phyloP scores from a whole-genome alignment of 371 early-diverging fungal species.

The Mortierella sp. region DNA sequence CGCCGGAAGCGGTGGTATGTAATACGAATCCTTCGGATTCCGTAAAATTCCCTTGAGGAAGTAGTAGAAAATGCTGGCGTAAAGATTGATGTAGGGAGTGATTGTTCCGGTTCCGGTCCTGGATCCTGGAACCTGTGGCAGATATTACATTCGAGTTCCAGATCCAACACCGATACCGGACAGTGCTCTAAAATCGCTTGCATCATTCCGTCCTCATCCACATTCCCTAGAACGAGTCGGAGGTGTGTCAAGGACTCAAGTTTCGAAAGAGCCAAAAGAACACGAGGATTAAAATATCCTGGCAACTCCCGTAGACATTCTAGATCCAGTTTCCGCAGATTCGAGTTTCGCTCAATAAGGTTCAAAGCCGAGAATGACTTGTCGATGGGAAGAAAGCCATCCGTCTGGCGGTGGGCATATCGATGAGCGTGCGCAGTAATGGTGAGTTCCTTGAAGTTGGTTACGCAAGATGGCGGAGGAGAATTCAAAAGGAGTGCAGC shows the following conservation, averaged over 20 bases:
- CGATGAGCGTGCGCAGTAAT: neutral
- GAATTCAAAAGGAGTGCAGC: neutral
- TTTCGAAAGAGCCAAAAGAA: neutral
- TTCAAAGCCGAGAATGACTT: neutral
- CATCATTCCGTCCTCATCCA: neutral
- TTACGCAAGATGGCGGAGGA: neutral
- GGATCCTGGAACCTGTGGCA: neutral
- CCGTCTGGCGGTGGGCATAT: neutral
- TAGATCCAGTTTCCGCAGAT: neutral
- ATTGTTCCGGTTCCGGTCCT: neutral
- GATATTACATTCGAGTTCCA: neutral
- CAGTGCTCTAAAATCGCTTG: neutral
- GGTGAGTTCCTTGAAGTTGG: neutral
- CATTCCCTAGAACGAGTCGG: neutral
- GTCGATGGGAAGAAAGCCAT: neutral
- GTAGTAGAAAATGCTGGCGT: neutral
- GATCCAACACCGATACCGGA: neutral
- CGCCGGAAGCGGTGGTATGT: neutral
- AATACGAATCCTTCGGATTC: neutral
- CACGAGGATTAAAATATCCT: neutral
- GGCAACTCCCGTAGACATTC: neutral
- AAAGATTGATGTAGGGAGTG: neutral
- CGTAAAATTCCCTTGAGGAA: neutral
- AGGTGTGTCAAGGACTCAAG: neutral
- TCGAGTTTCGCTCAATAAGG: neutral